These are phyloP conservation scores for Xerocomellus intermedius DNA, from an alignment of 768 basidiomycete species.

Conservation along the genomic window DNA sequence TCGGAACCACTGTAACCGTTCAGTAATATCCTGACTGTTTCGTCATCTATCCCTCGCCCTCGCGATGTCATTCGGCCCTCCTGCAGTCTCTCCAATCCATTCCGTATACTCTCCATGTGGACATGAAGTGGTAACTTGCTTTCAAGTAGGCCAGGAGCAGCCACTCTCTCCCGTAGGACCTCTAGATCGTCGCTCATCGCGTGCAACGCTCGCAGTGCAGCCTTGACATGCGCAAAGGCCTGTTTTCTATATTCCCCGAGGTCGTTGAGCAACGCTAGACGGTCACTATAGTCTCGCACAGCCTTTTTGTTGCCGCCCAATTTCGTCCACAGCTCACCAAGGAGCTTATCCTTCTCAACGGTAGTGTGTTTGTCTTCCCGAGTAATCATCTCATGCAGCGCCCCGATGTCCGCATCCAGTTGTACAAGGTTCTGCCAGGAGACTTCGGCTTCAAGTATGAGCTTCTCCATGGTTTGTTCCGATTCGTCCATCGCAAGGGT, in stretches of 20 bases:
- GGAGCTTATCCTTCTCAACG: slow-evolving; percentile 49
- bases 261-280: slow-evolving; percentile 53
- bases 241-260: slow-evolving; percentile 56
- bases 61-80: slow-evolving; percentile 53
- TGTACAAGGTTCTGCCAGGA: slow-evolving; percentile 54
- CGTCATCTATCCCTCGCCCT: slow-evolving; percentile 47
- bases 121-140: slow-evolving; percentile 66
- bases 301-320: slow-evolving; percentile 58
- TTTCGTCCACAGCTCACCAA: slow-evolving; percentile 66
- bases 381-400: slow-evolving; percentile 56
- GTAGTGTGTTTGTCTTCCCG: slow-evolving; percentile 54
- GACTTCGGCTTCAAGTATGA: slow-evolving; percentile 66
- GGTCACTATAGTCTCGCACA: slow-evolving; percentile 49
- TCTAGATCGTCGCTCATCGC: slow-evolving; percentile 74
- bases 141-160: slow-evolving; percentile 62
- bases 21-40: slow-evolving; percentile 26
- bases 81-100: slow-evolving; percentile 54
- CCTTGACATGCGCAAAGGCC: slow-evolving; percentile 65
- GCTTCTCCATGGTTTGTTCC: slow-evolving; percentile 47
- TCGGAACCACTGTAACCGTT: slow-evolving; percentile 10
- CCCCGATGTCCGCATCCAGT: slow-evolving; percentile 58
- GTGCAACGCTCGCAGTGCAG: slow-evolving; percentile 58
- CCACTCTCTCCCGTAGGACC: slow-evolving; percentile 69
- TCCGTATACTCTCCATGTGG: slow-evolving; percentile 70
- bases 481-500: slow-evolving; percentile 61